Conservation (phyloP, 768 basidiomycete species). For the Suillus variegatus region DNA sequence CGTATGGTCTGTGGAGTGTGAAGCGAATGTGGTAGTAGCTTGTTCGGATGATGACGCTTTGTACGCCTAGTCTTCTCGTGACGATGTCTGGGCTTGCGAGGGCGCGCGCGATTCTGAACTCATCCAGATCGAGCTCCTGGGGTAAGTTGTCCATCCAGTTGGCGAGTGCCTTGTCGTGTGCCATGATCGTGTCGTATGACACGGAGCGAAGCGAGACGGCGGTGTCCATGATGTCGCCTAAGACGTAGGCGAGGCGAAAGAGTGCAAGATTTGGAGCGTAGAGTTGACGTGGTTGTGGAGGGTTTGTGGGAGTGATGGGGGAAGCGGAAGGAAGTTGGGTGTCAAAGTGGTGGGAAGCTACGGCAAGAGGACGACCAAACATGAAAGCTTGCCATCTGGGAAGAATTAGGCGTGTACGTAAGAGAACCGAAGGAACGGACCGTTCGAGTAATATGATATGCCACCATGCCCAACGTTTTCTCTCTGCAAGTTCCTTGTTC, state of each 20-base stretch:
- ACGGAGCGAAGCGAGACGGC: constrained; percentile 82
- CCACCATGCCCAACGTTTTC: constrained; percentile 91
- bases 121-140: constrained; percentile 72
- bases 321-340: constrained; percentile 73
- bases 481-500: constrained; percentile 67
- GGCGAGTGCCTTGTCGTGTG: constrained; percentile 68
- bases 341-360: constrained; percentile 83
- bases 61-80: constrained; percentile 71
- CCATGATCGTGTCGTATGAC: constrained; percentile 69
- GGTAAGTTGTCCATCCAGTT: constrained; percentile 83
- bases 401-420: constrained; percentile 7
- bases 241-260: constrained; percentile 73
- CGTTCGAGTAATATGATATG: constrained; percentile 80
- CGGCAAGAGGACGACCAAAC: constrained; percentile 76
- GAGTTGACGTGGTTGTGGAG: constrained; percentile 57
- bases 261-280: constrained; percentile 77
- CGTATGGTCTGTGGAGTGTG: constrained; percentile 80
- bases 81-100: constrained; percentile 61
- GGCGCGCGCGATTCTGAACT: constrained; percentile 70
- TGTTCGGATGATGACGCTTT: constrained; percentile 78
- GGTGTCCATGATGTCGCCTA: constrained; percentile 85
- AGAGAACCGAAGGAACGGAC: constrained; percentile 37
- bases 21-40: constrained; percentile 84
- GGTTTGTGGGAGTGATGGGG: constrained; percentile 22
- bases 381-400: constrained; percentile 85